Evolutionary conservation across 139 green algal genomes (phyloP).

Genomic region (Bryopsis sp.): DNA sequence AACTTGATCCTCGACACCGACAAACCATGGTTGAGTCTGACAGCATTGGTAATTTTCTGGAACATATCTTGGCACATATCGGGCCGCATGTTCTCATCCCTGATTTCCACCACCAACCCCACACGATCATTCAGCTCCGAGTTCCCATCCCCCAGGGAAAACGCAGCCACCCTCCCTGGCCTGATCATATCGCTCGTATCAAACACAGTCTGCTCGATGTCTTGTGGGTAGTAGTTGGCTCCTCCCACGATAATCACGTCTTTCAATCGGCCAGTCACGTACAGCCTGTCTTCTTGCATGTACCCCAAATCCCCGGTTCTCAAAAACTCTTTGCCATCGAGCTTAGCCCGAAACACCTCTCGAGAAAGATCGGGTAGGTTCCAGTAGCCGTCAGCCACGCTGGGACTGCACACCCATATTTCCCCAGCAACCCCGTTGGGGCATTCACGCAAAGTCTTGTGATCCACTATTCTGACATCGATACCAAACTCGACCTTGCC

Average conservation of each 20-base stretch:
- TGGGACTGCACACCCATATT: constrained; percentile 22
- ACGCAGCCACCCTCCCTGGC: constrained; percentile 20
- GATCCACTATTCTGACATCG: constrained; percentile 17
- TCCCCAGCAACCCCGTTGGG: constrained; percentile 19
- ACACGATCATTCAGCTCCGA: constrained; percentile 4
- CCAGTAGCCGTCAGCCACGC: constrained; percentile 24
- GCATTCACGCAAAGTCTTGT: not conserved
- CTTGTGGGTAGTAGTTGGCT: constrained; percentile 25
- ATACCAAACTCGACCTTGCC: constrained; percentile 8
- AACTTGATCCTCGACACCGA: not conserved
- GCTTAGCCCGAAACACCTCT: constrained; percentile 8
- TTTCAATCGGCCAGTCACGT: constrained; percentile 24
- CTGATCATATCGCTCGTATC: constrained; percentile 13
- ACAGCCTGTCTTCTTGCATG: constrained; percentile 19
- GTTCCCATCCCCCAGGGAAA: constrained; percentile 15
- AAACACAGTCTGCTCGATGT: constrained; percentile 23
- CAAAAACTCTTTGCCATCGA: constrained; percentile 17
- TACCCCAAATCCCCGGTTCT: constrained; percentile 29
- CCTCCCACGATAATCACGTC: constrained; percentile 28
- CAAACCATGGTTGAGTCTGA: constrained; percentile 14
- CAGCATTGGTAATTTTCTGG: not conserved
- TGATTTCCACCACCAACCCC: constrained; percentile 8
- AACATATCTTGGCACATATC: not conserved
- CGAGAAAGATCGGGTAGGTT: not conserved
- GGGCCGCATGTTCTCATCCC: not conserved